A percentile compares a stretch with the other conserved stretches of the same genome.
These are phyloP conservation scores for Russula dissimulans DNA, from an alignment of 768 basidiomycete genomes.

Conservation along the genomic window DNA sequence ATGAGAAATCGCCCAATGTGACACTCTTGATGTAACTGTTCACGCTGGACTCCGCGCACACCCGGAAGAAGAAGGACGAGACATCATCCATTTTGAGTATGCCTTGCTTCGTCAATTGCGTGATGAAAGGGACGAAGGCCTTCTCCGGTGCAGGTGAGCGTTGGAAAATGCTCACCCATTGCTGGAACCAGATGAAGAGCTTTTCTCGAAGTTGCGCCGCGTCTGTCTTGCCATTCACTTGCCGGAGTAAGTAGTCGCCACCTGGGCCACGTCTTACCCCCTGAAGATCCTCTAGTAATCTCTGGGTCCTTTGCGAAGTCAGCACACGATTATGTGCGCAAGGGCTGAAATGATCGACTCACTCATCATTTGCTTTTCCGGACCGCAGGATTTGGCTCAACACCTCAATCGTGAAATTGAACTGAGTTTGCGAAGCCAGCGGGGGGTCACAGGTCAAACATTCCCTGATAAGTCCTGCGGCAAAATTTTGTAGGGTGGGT, in stretches of 20 bases:
- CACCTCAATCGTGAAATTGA: constrained; percentile 72
- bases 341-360: constrained; percentile 27
- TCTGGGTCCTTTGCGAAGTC: constrained; percentile 42
- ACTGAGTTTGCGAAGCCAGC: constrained; percentile 68
- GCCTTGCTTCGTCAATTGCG: constrained; percentile 93
- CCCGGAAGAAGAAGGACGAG: constrained; percentile 97
- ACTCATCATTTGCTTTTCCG: constrained; percentile 83
- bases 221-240: constrained; percentile 56
- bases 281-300: constrained; percentile 75
- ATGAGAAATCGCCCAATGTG: constrained; percentile 59
- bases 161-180: constrained; percentile 95
- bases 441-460: constrained; percentile 77
- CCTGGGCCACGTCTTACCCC: constrained; percentile 46
- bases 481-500: constrained; percentile 69
- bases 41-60: constrained; percentile 91
- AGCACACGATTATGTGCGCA: neutral
- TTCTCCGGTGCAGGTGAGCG: constrained; percentile 86
- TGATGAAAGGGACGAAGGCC: constrained; percentile 92
- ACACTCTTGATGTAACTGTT: constrained; percentile 76
- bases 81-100: constrained; percentile 93
- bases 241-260: constrained; percentile 29
- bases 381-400: constrained; percentile 62
- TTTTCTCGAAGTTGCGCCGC: constrained; percentile 69
- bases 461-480: constrained; percentile 76
- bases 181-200: constrained; percentile 74